Base-by-base conservation (phyloP, 164 flowering plant species). In the Paratinospora sagittata region DNA sequence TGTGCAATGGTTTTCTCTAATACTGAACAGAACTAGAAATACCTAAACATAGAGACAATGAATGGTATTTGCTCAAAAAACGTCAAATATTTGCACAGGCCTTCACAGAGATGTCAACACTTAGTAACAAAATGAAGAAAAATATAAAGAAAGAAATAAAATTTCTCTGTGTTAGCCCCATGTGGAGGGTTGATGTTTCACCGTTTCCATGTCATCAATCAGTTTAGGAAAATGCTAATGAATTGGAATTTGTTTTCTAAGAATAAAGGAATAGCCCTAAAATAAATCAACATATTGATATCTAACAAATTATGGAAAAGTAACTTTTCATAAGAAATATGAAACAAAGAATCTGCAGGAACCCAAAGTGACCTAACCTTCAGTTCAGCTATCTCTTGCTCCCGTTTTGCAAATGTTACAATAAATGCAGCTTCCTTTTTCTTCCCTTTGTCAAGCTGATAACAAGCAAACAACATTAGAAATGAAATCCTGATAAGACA, bases 391-490 rank as follows among this genome's bases (percentile, higher is more conserved):
- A 93, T 90, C 82, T 96, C 98, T 81, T 96, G 99, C 78, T 96
- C 99, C 43, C 96, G 78, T 77, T 96, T 96, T 64, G 98, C 97
- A 84, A 93, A 90, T 33, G 97, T 92, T 33, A 93, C 98, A 75
- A 91, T 89, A 75, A 93, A 91, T 52, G 98, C 98, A 82, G 96
- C 99, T 85, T 96, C 99, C 76, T 96, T 96, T 76, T 90, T 96
- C 87, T 87, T 96, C 73, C 97, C 97, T 79, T 88, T 96, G 71
- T 96, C 99, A 70, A 93, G 83, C 98, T 96, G 82, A 36, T 17
- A 67, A 71, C 0, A 55, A 76, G 70, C 16, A 76, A 67, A 71
- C 57, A 41, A 73, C 33, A 37, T 6, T 63, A 49, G 55, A 67
- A 55, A 65, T 43, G 2, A 30, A 26, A 9, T 12, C n/a, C 19